Evolutionary conservation across 495 filamentous ascomycete genomes (phyloP), one percentile per base, ranked within the genome.

Genomic region (Beverwykella pulmonaria): DNA sequence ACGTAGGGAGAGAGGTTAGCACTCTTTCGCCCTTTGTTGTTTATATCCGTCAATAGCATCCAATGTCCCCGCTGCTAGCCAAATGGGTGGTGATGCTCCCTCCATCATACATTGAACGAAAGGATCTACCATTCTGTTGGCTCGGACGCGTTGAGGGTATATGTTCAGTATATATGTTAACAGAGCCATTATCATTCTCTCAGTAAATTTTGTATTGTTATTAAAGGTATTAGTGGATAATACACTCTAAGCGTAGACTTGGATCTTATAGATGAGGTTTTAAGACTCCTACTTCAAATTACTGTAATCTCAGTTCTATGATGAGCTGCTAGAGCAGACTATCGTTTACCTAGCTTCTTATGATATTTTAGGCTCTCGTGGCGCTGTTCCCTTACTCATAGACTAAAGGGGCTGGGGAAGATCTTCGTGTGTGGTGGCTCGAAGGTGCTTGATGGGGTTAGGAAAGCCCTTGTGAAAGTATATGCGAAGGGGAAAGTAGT

Each of bases 341-440:
- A 34, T 34, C 32, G 32, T 34, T 34, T 34, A 34, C 32, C 32
- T 34, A 34, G 5, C 32, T 34, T 34, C 32, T 34, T 34, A 12
- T 34, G 32, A 5, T 34, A 6, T 34, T 34, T 5, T 34, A 34
- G 32, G 12, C 32, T 34, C 5, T 5, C 32, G 6, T 19, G 32
- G 32, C 32, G 32, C 32, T 34, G 32, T 34, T 12, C 12, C 32
- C 12, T 5, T 34, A 12, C 12, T 12, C 32, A 12, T 12, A 34
- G 32, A 34, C 12, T 34, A 34, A 48, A 48, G 44, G 22, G 44
- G 44, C 6, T 17, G 17, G 44, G 44, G 22, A 48, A 48, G 44
- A n/a, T 48, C n/a, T 48, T 48, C 22, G 44, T 48, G 22, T 48
- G 44, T 48, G 44, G 44, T n/a, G 44, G n/a, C n/a, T 6, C 44